phyloP scores from a whole-genome alignment of 1,139 yeast genomes.

The Yamadazyma songkhlaensis region DNA sequence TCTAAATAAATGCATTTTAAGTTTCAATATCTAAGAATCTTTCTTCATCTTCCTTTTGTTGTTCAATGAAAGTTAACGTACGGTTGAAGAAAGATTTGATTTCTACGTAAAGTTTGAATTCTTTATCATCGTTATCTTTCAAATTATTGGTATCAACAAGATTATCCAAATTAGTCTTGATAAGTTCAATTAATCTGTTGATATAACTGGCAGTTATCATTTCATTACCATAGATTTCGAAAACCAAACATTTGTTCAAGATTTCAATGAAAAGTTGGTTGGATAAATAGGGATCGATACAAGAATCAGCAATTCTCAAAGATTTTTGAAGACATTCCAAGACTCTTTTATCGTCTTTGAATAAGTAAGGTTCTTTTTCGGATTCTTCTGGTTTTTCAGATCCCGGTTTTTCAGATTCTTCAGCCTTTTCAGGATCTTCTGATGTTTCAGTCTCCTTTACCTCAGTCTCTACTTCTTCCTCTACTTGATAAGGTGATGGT shows the following conservation, averaged over 20 bases:
- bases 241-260: conserved; percentile 78
- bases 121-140: conserved; percentile 23
- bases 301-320: conserved; percentile 85
- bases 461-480: conserved; percentile 11
- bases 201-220: conserved; percentile 71
- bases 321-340: conserved; percentile 59
- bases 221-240: conserved; percentile 78
- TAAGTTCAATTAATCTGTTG: conserved; percentile 82
- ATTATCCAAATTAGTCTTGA: conserved; percentile 69
- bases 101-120: conserved; percentile 31
- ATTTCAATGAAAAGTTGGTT: conserved; percentile 86
- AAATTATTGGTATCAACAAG: conserved; percentile 30
- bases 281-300: conserved; percentile 80
- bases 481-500: conserved; percentile 17
- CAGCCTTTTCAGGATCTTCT: conserved; percentile 8
- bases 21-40: conserved; percentile 47
- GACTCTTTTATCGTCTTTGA: conserved; percentile 42
- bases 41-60: conserved; percentile 59
- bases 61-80: conserved; percentile 62
- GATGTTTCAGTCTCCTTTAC: conserved; percentile 16
- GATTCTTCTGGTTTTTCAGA: conserved; percentile 8
- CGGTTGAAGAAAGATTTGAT: conserved; percentile 52
- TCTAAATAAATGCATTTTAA: neutral
- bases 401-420: conserved; percentile 22
- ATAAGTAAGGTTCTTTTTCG: conserved; percentile 27